Conservation (phyloP, 805 yeast genomes). For the Ogataea angusta region DNA sequence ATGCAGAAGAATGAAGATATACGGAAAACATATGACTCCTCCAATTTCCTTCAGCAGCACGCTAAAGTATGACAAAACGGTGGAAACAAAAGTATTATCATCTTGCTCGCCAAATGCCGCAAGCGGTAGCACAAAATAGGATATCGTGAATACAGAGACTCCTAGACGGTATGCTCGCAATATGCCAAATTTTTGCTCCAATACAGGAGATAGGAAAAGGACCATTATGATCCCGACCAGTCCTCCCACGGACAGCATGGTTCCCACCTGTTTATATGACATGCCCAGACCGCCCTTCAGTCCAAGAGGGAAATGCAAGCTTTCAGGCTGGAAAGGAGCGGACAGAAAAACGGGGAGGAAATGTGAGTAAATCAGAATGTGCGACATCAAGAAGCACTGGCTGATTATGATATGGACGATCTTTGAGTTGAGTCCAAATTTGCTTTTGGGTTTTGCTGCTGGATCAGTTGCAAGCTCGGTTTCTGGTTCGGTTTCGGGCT, state of each 20-base stretch:
- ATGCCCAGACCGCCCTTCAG: slow-evolving; percentile 53
- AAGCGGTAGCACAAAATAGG: slow-evolving; percentile 46
- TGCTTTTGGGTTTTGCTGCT: background rate
- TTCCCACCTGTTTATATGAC: slow-evolving; percentile 44
- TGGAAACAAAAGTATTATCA: slow-evolving; percentile 3
- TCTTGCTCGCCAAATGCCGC: slow-evolving; percentile 38
- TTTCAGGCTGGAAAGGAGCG: slow-evolving; percentile 23
- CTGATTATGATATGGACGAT: slow-evolving; percentile 34
- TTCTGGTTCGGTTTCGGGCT: no score
- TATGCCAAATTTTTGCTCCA: slow-evolving; percentile 46
- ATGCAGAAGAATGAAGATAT: slow-evolving; percentile 49
- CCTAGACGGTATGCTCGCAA: slow-evolving; percentile 41
- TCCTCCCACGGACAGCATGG: slow-evolving; percentile 50
- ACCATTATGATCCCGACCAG: slow-evolving; percentile 48
- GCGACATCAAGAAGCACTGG: slow-evolving; percentile 44
- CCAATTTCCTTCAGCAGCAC: slow-evolving; percentile 28
- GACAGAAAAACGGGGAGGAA: slow-evolving; percentile 55
- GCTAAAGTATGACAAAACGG: slow-evolving; percentile 27
- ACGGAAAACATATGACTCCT: slow-evolving; percentile 49
- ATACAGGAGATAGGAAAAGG: slow-evolving; percentile 45
- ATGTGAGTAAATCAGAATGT: slow-evolving; percentile 46
- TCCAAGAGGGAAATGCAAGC: slow-evolving; percentile 44
- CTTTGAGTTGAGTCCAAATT: slow-evolving; percentile 26
- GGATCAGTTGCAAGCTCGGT: background rate
- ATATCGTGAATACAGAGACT: slow-evolving; percentile 41